Percentiles rank a stretch among this genome's conserved stretches.
phyloP scores from a whole-genome alignment of 2,329 filamentous ascomycete genomes.

The Ophiostoma perfectum region DNA sequence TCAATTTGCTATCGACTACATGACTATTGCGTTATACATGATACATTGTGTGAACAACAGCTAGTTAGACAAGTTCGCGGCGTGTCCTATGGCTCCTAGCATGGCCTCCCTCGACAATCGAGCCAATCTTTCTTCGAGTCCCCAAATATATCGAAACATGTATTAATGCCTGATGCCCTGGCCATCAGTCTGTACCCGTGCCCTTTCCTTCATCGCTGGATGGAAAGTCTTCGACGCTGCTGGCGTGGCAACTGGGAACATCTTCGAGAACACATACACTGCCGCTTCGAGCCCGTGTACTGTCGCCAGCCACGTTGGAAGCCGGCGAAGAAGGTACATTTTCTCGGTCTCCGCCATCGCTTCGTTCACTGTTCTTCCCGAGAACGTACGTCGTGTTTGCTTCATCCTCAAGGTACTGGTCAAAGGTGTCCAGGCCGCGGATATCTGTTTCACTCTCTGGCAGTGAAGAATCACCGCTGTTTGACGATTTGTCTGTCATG shows the following conservation, averaged over 20 bases:
- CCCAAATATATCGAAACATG: background rate
- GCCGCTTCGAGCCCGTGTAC: background rate
- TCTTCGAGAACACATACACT: no score
- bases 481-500: background rate
- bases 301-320: background rate
- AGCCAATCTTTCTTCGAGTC: background rate
- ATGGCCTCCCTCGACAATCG: background rate
- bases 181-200: background rate
- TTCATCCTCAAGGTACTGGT: background rate
- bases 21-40: background rate
- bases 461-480: background rate
- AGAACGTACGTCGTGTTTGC: no score
- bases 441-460: background rate
- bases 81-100: no score
- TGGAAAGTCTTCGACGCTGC: background rate
- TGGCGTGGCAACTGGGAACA: background rate
- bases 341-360: background rate
- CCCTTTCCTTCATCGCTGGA: background rate
- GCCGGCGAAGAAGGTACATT: background rate
- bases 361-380: no score
- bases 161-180: background rate
- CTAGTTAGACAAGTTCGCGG: no score
- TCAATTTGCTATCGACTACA: background rate
- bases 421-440: background rate
- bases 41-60: background rate